Conservation (phyloP, 345 rosid genomes). For the Eucalyptus tenuipes region DNA sequence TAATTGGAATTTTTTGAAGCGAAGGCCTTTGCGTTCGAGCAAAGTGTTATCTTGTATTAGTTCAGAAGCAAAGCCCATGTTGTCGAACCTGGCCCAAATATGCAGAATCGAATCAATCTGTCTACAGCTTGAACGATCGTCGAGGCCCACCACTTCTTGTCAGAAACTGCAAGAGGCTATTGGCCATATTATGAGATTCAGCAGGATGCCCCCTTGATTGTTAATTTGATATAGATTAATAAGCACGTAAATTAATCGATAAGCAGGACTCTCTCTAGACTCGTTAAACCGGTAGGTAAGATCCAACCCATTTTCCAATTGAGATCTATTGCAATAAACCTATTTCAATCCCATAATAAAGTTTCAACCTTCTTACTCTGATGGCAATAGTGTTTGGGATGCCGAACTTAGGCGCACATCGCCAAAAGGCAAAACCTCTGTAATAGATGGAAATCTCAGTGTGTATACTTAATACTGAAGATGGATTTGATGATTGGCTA, state of each 20-base stretch:
- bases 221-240: neutral
- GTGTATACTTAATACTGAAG: too few species aligned
- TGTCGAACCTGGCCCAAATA: neutral
- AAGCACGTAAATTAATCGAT: neutral
- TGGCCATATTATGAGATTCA: neutral
- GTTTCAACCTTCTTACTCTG: too few species aligned
- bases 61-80: neutral
- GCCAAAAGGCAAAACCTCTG: too few species aligned
- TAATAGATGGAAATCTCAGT: too few species aligned
- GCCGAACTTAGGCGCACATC: accelerated
- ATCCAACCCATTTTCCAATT: too few species aligned
- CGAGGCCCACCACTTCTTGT: neutral
- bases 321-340: too few species aligned
- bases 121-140: neutral
- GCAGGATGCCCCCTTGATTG: neutral
- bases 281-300: too few species aligned
- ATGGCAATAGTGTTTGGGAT: too few species aligned
- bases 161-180: neutral
- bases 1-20: neutral
- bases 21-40: neutral
- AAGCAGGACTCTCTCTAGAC: too few species aligned
- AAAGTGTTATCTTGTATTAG: neutral
- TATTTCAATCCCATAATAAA: too few species aligned
- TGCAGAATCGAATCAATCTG: neutral
- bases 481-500: too few species aligned